phyloP scores from a whole-genome alignment of 192 early-diverging fungal species.

The Cladochytrium replicatum region DNA sequence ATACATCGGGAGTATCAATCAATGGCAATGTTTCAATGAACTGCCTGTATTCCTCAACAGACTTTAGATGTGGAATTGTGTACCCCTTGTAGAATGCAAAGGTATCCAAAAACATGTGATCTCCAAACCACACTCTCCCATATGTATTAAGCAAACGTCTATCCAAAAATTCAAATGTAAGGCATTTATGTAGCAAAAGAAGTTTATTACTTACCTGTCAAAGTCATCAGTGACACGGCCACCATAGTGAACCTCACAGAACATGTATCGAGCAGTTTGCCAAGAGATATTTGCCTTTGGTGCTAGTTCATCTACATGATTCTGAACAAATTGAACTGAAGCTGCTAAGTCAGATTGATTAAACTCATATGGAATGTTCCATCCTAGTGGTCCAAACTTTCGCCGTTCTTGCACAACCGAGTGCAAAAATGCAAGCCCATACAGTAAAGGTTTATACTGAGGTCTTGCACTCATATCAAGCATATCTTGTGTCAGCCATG shows the following conservation, averaged over 20 bases:
- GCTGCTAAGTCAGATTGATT: constrained; percentile 58
- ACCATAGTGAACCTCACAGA: constrained; percentile 60
- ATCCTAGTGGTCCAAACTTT: constrained; percentile 57
- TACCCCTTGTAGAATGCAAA: constrained; percentile 58
- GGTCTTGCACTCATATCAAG: constrained; percentile 52
- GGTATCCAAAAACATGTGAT: constrained; percentile 57
- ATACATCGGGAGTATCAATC: constrained; percentile 53
- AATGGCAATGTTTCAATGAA: constrained; percentile 52
- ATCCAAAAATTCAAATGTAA: constrained; percentile 4
- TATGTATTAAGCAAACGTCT: constrained; percentile 48
- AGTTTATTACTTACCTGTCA: constrained; percentile 39
- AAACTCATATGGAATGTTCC: constrained; percentile 65
- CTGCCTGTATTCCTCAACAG: constrained; percentile 47
- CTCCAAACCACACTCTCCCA: constrained; percentile 60
- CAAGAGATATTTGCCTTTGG: constrained; percentile 52
- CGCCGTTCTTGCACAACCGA: constrained; percentile 55
- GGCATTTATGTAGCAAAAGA: constrained; percentile 6
- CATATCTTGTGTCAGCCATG: constrained; percentile 61
- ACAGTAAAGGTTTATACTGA: constrained; percentile 56
- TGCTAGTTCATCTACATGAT: constrained; percentile 56
- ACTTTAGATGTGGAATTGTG: constrained; percentile 50
- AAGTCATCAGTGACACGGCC: constrained; percentile 56
- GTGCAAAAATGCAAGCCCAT: constrained; percentile 54
- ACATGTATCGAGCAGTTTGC: constrained; percentile 55
- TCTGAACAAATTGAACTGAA: constrained; percentile 57